Evolutionary conservation across 495 filamentous ascomycete species (phyloP), one percentile per base, ranked within the genome.

Genomic region (Terfezia boudieri): DNA sequence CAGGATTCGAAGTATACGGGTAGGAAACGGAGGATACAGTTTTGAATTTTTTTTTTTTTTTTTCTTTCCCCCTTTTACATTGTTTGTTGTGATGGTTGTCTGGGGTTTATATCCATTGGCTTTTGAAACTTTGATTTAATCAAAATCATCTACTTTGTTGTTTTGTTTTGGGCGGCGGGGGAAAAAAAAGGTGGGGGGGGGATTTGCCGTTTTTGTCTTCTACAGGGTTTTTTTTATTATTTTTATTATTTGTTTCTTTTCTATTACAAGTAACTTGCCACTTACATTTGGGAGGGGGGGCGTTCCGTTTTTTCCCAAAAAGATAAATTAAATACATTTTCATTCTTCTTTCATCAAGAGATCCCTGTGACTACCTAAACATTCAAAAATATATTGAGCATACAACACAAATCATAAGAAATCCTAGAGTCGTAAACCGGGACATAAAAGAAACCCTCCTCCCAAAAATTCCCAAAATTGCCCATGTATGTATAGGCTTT

Each of bases 1-100:
- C 68, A 76, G 4, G 82, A 73, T 58, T 88, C 83, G 20, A 96
- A 88, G 67, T 98, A 90, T 63, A 96, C 90, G 2, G 90, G 90
- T 20, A 75, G 88, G 59, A 93, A 83, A 67, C 72, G 90, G 65
- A 74, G 80, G n/a, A 60, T 72, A 56, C 64, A 65, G 49, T 76
- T 76, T 52, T 76, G 68, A 48, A 4, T 14, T 14, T 2, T 14
- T 6, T 14, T 46, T 46, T 20, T 46, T 46, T 46, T 46, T 46
- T 46, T 46, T 46, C 0, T 46, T 46, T 20, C 7, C 7, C 4
- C 7, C 7, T 46, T 46, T 46, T 46, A 4, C 14, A 5, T 46
- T 20, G 12, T 14, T 46, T 46, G 4, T 46, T 46, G 4, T 46
- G 12, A 5, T 20, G 10, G 16, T 43, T 43, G 10, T 46, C 14